phyloP scores from a whole-genome alignment of 2,329 filamentous ascomycete genomes.

The Ascochyta koolunga region DNA sequence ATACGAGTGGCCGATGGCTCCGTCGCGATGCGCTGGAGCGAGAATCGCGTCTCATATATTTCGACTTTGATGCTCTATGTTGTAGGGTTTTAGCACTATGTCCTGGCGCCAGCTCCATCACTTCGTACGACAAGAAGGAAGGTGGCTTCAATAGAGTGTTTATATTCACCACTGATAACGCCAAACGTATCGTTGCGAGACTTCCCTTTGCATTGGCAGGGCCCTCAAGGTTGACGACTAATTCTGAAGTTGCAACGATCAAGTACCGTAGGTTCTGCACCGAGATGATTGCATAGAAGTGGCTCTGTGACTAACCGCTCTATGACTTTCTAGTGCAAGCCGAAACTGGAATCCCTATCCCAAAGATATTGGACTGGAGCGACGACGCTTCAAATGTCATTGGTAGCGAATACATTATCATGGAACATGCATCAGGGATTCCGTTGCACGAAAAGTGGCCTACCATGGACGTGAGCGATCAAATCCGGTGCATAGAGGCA shows the following conservation, averaged over 20 bases:
- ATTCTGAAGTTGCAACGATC: slow-evolving; percentile 56
- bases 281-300: slow-evolving; percentile 2
- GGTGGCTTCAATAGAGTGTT: slow-evolving; percentile 55
- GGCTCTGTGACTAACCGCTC: slow-evolving; percentile 18
- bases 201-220: slow-evolving; percentile 51
- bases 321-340: slow-evolving; percentile 39
- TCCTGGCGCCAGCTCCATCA: slow-evolving; percentile 44
- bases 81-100: slow-evolving; percentile 45
- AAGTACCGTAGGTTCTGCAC: slow-evolving; percentile 45
- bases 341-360: slow-evolving; percentile 51
- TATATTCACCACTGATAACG: slow-evolving; percentile 50
- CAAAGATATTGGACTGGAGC: slow-evolving; percentile 52
- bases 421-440: slow-evolving; percentile 46
- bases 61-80: slow-evolving; percentile 51
- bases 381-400: slow-evolving; percentile 44
- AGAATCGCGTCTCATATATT: slow-evolving; percentile 46
- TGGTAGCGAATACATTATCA: slow-evolving; percentile 50
- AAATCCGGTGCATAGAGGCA: slow-evolving; percentile 43
- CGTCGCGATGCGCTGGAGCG: slow-evolving; percentile 45
- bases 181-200: slow-evolving; percentile 47
- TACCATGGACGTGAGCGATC: slow-evolving; percentile 41
- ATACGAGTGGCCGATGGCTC: slow-evolving; percentile 45
- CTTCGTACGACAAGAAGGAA: slow-evolving; percentile 51
- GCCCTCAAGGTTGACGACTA: slow-evolving; percentile 45
- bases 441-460: slow-evolving; percentile 42